phyloP scores from a whole-genome alignment of 495 filamentous ascomycete species.

The Echria macrotheca region DNA sequence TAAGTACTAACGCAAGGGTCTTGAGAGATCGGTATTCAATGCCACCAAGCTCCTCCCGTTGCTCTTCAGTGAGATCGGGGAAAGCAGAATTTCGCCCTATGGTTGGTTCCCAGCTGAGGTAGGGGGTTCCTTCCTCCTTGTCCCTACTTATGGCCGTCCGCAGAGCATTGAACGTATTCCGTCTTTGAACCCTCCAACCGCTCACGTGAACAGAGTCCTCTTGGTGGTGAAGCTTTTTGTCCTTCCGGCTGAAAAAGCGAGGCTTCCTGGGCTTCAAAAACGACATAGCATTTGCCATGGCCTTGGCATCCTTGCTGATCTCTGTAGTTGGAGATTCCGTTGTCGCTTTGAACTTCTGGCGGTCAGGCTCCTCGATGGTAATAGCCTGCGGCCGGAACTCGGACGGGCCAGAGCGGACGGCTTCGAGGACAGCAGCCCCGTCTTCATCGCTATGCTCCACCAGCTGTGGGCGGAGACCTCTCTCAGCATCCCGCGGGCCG shows the following conservation, averaged over 20 bases:
- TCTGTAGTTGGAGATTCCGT: slow-evolving; percentile 11
- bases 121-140: slow-evolving; percentile 60
- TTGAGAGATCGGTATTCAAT: slow-evolving; percentile 93
- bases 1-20: slow-evolving; percentile 70
- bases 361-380: slow-evolving; percentile 58
- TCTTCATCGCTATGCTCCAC: slow-evolving; percentile 46
- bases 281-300: slow-evolving; percentile 26
- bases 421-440: slow-evolving; percentile 22
- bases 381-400: slow-evolving; percentile 51
- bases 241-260: slow-evolving; percentile 10
- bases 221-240: slow-evolving; percentile 17
- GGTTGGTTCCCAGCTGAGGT: slow-evolving; percentile 90
- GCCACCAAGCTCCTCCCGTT: slow-evolving; percentile 87
- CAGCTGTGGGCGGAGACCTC: slow-evolving; percentile 62
- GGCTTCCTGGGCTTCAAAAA: slow-evolving; percentile 34
- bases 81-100: slow-evolving; percentile 89
- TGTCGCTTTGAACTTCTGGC: slow-evolving; percentile 18
- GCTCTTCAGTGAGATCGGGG: slow-evolving; percentile 77
- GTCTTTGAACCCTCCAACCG: slow-evolving; percentile 12
- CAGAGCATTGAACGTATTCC: slow-evolving; percentile 26
- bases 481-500: slow-evolving; percentile 79
- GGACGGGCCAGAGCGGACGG: slow-evolving; percentile 12
- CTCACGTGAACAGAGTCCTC: slow-evolving; percentile 13
- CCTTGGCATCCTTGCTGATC: slow-evolving; percentile 30
- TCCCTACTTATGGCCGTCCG: slow-evolving; percentile 36